Base-by-base conservation (phyloP, 345 rosid genomes). In the Triadica sebifera region DNA sequence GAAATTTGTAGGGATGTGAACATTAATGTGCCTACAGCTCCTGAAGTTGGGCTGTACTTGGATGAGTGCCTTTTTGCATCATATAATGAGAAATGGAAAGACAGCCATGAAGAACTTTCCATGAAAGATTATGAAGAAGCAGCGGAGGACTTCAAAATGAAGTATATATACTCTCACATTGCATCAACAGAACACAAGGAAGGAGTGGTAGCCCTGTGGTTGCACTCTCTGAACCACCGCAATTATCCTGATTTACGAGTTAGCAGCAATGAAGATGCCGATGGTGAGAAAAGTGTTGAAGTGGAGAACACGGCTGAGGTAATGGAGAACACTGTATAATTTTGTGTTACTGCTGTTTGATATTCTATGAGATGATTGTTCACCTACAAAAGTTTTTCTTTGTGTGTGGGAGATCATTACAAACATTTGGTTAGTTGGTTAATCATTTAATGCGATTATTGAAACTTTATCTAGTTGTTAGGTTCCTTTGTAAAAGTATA, bases 11-110 rank as follows among this genome's bases (percentile, higher is more conserved):
- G 97, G 93, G 83, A 90, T 79, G 86, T 93, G 29, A 80, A 79
- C 37, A 83, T 93, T 22, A 91, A 67, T 70, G 93, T 93, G 55
- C 97, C 99, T 0, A 93, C 94, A 0, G 99, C 98, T 16, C 99
- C 99, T n/a, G 98, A 95, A 78, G 96, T 93, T 64, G 99, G 98
- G 29, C 79, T 95, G 56, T 93, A 93, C 89, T 85, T 95, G 86
- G 99, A 95, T 13, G 99, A 93, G 80, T 95, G 99, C 85, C 52
- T 89, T 67, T 91, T 95, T 68, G 39, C 96, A 1, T 91, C 99
- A 8, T 90, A 93, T 72, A 93, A 91, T 81, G 78, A 88, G 71
- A 91, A 89, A 75, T 95, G 92, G 89, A 89, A 88, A 74, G 91
- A 88, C 67, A 91, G 76, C 70, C 99, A 95, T 41, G 99, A 90